A percentile compares a stretch with the other conserved stretches of the same genome.
Evolutionary conservation across 1,139 yeast species (phyloP).

Genomic region (Saccharomyces pastorianus): DNA sequence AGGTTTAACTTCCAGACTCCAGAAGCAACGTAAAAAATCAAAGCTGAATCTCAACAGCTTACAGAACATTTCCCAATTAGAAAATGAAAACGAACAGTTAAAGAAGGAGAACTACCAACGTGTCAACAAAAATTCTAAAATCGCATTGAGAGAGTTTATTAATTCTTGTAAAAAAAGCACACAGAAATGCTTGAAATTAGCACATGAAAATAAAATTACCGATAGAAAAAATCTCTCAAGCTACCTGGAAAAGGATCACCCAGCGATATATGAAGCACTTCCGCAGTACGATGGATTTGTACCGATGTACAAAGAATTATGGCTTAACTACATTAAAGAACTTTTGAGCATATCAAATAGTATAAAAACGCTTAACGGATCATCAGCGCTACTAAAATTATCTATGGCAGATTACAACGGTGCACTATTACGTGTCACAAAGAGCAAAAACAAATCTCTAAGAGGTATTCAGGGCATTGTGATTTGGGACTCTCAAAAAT

Average conservation of each 20-base stretch:
- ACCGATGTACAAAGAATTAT: slow-evolving; percentile 27
- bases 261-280: slow-evolving; percentile 14
- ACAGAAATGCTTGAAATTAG: slow-evolving; percentile 15
- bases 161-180: slow-evolving; percentile 13
- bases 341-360: slow-evolving; percentile 20
- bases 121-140: slow-evolving; percentile 26
- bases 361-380: slow-evolving; percentile 16
- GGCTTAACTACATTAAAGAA: slow-evolving; percentile 30
- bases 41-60: slow-evolving; percentile 13
- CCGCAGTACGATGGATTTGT: slow-evolving; percentile 22
- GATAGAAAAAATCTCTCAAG: slow-evolving; percentile 8
- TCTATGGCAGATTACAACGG: slow-evolving; percentile 85
- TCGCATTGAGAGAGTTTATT: slow-evolving; percentile 23
- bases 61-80: slow-evolving; percentile 2
- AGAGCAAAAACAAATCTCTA: slow-evolving; percentile 48
- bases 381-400: slow-evolving; percentile 42
- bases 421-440: slow-evolving; percentile 51
- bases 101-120: slow-evolving; percentile 16
- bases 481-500: slow-evolving; percentile 77
- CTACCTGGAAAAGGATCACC: slow-evolving; percentile 14
- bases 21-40: slow-evolving; percentile 11
- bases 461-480: slow-evolving; percentile 73
- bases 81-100: background rate
- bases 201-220: slow-evolving; percentile 14
- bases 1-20: slow-evolving; percentile 20